These are phyloP conservation scores for Aschersonia sp. DNA, from an alignment of 2,329 filamentous ascomycete genomes.

Conservation along the genomic window DNA sequence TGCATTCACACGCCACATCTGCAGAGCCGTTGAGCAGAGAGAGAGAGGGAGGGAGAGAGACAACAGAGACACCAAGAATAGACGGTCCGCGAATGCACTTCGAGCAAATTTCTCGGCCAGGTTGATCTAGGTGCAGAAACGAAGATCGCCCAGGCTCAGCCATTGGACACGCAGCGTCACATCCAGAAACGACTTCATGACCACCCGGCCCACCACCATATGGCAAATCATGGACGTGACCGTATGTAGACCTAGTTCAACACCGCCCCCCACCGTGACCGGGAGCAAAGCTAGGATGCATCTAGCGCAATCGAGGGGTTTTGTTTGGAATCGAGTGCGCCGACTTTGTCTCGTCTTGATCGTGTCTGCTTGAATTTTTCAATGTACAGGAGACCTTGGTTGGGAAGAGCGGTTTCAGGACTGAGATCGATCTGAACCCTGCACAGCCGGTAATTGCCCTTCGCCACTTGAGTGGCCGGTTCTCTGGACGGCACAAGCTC, in stretches of 20 bases:
- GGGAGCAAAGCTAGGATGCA: neutral
- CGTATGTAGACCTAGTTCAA: no score
- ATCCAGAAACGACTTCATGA: neutral
- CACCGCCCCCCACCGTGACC: neutral
- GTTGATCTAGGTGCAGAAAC: neutral
- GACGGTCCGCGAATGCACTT: neutral
- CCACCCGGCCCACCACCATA: neutral
- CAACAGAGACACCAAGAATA: neutral
- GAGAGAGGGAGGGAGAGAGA: no score
- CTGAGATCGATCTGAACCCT: neutral
- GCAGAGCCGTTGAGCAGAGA: no score
- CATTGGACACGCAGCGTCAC: neutral
- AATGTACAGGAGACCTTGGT: no score
- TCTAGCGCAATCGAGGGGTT: neutral
- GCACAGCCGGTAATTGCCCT: neutral
- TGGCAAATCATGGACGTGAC: neutral
- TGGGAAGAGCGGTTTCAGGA: no score
- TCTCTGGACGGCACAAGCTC: neutral
- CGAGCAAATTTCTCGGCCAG: neutral
- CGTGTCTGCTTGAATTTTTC: neutral
- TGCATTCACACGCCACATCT: no score
- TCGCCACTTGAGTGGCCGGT: neutral
- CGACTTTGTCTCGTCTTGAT: neutral
- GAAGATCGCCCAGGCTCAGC: neutral
- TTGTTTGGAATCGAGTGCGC: neutral